phyloP scores from a whole-genome alignment of 352 stramenopile species.

The Phytopythium sindhum region DNA sequence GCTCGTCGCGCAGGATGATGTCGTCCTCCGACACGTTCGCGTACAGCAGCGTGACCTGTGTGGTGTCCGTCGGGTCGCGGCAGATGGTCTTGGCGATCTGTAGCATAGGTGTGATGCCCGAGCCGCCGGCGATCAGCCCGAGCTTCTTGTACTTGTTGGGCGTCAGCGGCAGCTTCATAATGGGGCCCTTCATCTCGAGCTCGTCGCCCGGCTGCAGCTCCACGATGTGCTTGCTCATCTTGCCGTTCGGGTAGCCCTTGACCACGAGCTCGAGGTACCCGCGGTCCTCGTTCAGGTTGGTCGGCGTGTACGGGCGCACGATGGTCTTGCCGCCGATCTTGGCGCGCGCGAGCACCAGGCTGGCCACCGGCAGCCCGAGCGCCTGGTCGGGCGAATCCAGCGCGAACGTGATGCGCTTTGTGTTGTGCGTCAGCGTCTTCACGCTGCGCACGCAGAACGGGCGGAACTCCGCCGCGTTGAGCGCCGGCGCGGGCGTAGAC shows the following conservation, averaged over 20 bases:
- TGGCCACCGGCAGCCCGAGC: slow-evolving; percentile 61
- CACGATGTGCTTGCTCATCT: slow-evolving; percentile 86
- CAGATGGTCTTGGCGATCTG: slow-evolving; percentile 85
- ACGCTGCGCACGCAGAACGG: slow-evolving; percentile 74
- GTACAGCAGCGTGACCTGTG: slow-evolving; percentile 83
- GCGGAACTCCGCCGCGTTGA: slow-evolving; percentile 63
- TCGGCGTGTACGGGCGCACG: slow-evolving; percentile 86
- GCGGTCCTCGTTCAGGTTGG: slow-evolving; percentile 79
- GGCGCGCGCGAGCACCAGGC: slow-evolving; percentile 61
- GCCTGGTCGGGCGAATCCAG: slow-evolving; percentile 52
- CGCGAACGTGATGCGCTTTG: slow-evolving; percentile 73
- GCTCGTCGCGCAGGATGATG: slow-evolving; percentile 86
- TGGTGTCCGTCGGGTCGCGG: slow-evolving; percentile 78
- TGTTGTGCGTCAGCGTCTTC: slow-evolving; percentile 71
- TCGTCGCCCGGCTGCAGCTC: slow-evolving; percentile 78
- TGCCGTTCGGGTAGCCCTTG: slow-evolving; percentile 85
- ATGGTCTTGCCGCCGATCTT: slow-evolving; percentile 75
- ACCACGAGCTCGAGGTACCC: slow-evolving; percentile 87
- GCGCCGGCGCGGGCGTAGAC: slow-evolving; percentile 21
- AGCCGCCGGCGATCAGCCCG: slow-evolving; percentile 88
- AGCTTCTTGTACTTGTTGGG: slow-evolving; percentile 89
- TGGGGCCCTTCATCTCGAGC: slow-evolving; percentile 90
- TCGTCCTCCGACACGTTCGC: slow-evolving; percentile 84
- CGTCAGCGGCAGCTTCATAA: slow-evolving; percentile 83
- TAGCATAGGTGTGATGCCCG: slow-evolving; percentile 89